Evolutionary conservation across 2,329 filamentous ascomycete genomes (phyloP).

Genomic region (Xylariaceae sp.): DNA sequence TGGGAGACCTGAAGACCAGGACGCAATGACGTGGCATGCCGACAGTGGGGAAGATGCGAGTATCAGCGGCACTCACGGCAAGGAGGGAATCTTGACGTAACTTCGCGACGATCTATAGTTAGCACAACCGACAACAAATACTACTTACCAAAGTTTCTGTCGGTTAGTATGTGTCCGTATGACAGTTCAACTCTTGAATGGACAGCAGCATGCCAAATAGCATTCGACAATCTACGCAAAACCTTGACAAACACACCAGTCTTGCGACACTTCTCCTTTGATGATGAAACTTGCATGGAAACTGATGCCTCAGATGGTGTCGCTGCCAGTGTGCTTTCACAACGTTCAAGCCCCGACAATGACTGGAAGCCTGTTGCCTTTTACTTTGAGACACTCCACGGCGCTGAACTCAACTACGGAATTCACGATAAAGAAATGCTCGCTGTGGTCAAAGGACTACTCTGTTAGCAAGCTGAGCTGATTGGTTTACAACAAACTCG

Average conservation of each 20-base stretch:
- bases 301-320: not conserved
- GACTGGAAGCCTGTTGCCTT: not conserved
- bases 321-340: not conserved
- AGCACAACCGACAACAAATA: too few species aligned
- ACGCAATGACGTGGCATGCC: too few species aligned
- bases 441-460: not conserved
- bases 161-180: too few species aligned
- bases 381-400: not conserved
- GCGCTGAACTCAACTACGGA: not conserved
- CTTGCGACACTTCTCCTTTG: not conserved
- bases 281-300: not conserved
- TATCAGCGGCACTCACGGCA: too few species aligned
- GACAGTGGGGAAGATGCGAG: too few species aligned
- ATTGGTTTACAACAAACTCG: not conserved
- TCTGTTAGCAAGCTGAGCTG: not conserved
- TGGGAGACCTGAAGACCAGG: too few species aligned
- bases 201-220: not conserved
- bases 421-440: constrained; percentile 1
- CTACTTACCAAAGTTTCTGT: too few species aligned
- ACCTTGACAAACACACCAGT: not conserved
- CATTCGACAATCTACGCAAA: not conserved
- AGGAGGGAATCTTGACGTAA: too few species aligned
- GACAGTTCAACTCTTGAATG: not conserved
- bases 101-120: too few species aligned
- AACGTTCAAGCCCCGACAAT: not conserved